Evolutionary conservation across 2,329 filamentous ascomycete species (phyloP).

Genomic region (Trichoderma atrobrunneum): DNA sequence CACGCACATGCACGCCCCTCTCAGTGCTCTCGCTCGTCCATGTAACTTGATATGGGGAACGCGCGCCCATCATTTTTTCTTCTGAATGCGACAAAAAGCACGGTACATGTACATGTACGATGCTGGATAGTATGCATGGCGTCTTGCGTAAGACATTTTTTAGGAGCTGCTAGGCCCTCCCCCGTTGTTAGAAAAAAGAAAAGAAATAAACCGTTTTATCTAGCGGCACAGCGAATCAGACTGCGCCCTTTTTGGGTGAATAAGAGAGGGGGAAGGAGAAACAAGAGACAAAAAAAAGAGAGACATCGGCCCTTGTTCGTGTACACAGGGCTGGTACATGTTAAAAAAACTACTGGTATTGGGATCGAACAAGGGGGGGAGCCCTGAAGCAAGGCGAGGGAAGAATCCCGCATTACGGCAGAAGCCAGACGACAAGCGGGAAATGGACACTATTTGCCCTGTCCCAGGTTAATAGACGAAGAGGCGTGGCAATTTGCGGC

Average conservation of each 20-base stretch:
- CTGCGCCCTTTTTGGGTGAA: background rate
- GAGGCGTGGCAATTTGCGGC: background rate
- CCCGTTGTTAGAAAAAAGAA: background rate
- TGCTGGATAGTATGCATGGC: background rate
- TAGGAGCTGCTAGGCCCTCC: background rate
- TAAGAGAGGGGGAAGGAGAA: background rate
- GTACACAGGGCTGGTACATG: background rate
- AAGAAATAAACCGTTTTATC: background rate
- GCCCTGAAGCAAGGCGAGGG: background rate
- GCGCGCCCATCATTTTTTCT: background rate
- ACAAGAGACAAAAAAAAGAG: background rate
- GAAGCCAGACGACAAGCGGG: background rate
- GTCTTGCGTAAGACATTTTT: slow-evolving; percentile 10
- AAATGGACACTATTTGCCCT: background rate
- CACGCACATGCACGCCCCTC: background rate
- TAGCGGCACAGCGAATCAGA: slow-evolving; percentile 4
- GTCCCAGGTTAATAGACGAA: background rate
- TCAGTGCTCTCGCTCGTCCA: background rate
- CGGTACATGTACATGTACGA: background rate
- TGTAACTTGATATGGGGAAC: background rate
- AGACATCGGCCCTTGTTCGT: background rate
- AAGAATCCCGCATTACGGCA: background rate
- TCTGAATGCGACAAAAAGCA: background rate
- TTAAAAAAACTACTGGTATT: background rate
- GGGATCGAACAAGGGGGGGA: background rate